Evolutionary conservation across 2,329 filamentous ascomycete species (phyloP).

Genomic region (Epichloe sibirici): DNA sequence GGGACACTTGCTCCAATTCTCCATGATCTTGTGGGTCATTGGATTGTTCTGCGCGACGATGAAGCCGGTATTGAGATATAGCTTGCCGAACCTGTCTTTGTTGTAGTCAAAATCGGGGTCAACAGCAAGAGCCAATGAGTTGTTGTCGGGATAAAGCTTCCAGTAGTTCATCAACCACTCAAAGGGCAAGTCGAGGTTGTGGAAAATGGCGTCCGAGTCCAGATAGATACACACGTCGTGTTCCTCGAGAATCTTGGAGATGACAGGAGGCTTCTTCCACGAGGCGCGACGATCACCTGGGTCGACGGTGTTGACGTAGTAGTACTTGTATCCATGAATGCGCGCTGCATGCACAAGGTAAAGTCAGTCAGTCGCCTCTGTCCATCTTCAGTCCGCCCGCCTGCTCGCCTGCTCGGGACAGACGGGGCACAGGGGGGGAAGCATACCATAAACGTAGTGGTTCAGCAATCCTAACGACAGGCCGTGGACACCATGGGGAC

Average conservation of each 20-base stretch:
- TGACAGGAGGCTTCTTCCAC: conserved; percentile 33
- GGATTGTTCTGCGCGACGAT: conserved; percentile 39
- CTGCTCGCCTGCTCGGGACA: not conserved
- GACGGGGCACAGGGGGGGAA: not conserved
- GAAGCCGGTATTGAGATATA: conserved; percentile 40
- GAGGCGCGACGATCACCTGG: conserved; percentile 30
- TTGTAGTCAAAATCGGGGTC: conserved; percentile 27
- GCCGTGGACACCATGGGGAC: conserved; percentile 20
- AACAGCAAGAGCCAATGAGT: conserved; percentile 29
- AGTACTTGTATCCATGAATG: conserved; percentile 36
- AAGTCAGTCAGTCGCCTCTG: not conserved
- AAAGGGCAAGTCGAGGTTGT: conserved; percentile 29
- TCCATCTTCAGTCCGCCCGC: not conserved
- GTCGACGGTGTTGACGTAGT: conserved; percentile 27
- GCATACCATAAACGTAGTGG: conserved; percentile 31
- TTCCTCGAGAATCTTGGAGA: conserved; percentile 29
- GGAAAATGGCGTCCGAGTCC: conserved; percentile 33
- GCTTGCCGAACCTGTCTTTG: conserved; percentile 26
- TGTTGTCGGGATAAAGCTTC: conserved; percentile 25
- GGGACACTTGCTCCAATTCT: conserved; percentile 33
- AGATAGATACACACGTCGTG: conserved; percentile 32
- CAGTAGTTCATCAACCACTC: conserved; percentile 38
- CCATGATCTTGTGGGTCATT: conserved; percentile 34
- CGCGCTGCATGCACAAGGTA: conserved; percentile 18
- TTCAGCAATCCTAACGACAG: conserved; percentile 30